Percentiles rank a stretch among this genome's conserved stretches.
phyloP scores from a whole-genome alignment of 495 filamentous ascomycete species.

The Neurospora sp. region DNA sequence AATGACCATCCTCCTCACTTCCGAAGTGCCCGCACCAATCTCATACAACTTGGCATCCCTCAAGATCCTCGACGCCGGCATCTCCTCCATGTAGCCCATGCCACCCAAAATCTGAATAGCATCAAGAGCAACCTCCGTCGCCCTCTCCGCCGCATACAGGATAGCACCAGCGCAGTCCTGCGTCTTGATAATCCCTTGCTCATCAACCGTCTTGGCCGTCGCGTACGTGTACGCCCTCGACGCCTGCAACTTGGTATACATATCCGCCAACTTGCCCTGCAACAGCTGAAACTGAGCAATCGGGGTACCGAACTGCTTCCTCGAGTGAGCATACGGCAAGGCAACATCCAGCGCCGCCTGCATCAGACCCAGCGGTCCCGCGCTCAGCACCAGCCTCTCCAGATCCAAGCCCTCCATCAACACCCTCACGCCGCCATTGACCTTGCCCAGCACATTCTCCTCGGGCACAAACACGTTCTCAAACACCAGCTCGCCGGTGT shows the following conservation, averaged over 20 bases:
- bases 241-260: slow-evolving; percentile 89
- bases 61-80: slow-evolving; percentile 75
- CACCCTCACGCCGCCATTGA: slow-evolving; percentile 78
- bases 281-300: slow-evolving; percentile 91
- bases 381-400: slow-evolving; percentile 84
- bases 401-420: slow-evolving; percentile 95
- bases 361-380: slow-evolving; percentile 92
- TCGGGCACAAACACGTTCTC: slow-evolving; percentile 84
- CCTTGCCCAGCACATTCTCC: slow-evolving; percentile 67
- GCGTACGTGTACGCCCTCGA: slow-evolving; percentile 70
- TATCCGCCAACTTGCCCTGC: slow-evolving; percentile 89
- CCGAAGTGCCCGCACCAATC: slow-evolving; percentile 93
- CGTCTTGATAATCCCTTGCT: slow-evolving; percentile 58
- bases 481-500: slow-evolving; percentile 92
- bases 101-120: slow-evolving; percentile 92
- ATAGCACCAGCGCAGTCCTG: slow-evolving; percentile 95
- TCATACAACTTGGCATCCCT: slow-evolving; percentile 83
- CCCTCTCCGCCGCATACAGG: slow-evolving; percentile 85
- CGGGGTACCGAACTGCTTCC: slow-evolving; percentile 79
- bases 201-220: slow-evolving; percentile 68
- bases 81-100: slow-evolving; percentile 94
- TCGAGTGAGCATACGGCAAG: slow-evolving; percentile 79
- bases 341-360: slow-evolving; percentile 80
- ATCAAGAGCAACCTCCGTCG: slow-evolving; percentile 81
- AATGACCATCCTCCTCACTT: slow-evolving; percentile 90